A percentile compares a stretch with the other conserved stretches of the same genome.
phyloP scores from a whole-genome alignment of 2,329 filamentous ascomycete genomes.

The Ophiostoma sp. region DNA sequence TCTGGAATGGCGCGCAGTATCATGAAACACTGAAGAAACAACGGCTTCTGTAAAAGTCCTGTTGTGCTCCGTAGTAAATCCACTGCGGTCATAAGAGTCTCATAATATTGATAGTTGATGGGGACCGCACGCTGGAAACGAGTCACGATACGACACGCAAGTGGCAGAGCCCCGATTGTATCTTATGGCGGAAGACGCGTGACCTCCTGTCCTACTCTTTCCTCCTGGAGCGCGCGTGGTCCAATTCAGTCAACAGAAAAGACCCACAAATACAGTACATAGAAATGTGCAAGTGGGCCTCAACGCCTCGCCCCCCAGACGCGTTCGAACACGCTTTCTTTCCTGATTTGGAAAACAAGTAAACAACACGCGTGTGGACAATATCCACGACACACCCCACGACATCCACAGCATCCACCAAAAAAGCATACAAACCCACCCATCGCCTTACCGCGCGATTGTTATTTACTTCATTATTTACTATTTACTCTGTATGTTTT shows the following conservation, averaged over 20 bases:
- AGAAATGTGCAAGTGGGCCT: conserved; percentile 10
- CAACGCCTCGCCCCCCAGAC: conserved; percentile 21
- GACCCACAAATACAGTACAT: neutral
- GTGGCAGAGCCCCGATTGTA: neutral
- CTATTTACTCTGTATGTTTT: neutral
- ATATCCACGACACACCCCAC: neutral
- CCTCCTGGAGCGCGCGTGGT: neutral
- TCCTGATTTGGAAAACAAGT: conserved; percentile 27
- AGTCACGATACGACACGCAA: neutral
- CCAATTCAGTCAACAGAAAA: neutral
- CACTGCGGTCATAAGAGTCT: neutral
- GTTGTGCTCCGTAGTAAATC: conserved; percentile 9
- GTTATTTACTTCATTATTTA: neutral
- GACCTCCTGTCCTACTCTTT: neutral
- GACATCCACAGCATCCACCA: conserved; percentile 5
- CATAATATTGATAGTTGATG: neutral
- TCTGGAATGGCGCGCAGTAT: conserved; percentile 17
- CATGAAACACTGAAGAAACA: conserved; percentile 23
- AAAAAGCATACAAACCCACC: conserved; percentile 11
- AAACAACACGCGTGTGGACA: conserved; percentile 29
- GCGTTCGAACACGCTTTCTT: conserved; percentile 27
- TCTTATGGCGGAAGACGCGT: conserved; percentile 11
- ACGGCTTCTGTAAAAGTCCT: conserved; percentile 13
- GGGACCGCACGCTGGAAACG: neutral
- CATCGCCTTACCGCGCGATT: conserved; percentile 14